Conservation (phyloP, 2,329 filamentous ascomycete species). For the Diaporthe humulicola region DNA sequence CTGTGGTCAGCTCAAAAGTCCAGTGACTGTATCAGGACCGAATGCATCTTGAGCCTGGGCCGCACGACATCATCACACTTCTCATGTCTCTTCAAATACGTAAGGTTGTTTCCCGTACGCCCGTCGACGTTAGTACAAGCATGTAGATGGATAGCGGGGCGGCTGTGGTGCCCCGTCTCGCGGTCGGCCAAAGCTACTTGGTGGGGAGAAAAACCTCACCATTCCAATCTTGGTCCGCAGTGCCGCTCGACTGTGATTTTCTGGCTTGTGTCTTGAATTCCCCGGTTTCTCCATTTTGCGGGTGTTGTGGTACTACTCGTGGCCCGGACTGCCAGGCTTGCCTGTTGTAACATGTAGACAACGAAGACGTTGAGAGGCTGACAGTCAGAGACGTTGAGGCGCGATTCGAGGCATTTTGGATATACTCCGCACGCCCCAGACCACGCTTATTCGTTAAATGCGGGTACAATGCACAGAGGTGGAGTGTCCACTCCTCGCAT, state of each 20-base stretch:
- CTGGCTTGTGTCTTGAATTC: slow-evolving; percentile 36
- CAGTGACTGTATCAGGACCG: slow-evolving; percentile 47
- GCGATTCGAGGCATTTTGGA: slow-evolving; percentile 2
- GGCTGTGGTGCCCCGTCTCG: not conserved
- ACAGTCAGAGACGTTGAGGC: not conserved
- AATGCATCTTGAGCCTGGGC: slow-evolving; percentile 41
- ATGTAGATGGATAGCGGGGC: not conserved
- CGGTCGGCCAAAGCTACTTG: not conserved
- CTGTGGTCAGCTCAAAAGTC: slow-evolving; percentile 46
- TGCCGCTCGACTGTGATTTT: slow-evolving; percentile 57
- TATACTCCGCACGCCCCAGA: not conserved
- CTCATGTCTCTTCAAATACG: slow-evolving; percentile 61
- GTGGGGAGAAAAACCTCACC: slow-evolving; percentile 42
- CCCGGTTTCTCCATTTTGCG: slow-evolving; percentile 7
- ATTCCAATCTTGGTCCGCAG: slow-evolving; percentile 59
- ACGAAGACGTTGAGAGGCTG: not conserved
- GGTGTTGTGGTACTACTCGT: not conserved
- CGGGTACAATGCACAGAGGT: not conserved
- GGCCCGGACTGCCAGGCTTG: not conserved
- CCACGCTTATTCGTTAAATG: not conserved
- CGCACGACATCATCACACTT: slow-evolving; percentile 69
- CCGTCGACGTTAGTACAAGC: slow-evolving; percentile 4
- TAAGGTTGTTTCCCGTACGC: slow-evolving; percentile 49
- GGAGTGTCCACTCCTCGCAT: not conserved
- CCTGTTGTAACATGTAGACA: not conserved